phyloP scores from a whole-genome alignment of 805 yeast species.

The Vanderwaltozyma verrucispora region DNA sequence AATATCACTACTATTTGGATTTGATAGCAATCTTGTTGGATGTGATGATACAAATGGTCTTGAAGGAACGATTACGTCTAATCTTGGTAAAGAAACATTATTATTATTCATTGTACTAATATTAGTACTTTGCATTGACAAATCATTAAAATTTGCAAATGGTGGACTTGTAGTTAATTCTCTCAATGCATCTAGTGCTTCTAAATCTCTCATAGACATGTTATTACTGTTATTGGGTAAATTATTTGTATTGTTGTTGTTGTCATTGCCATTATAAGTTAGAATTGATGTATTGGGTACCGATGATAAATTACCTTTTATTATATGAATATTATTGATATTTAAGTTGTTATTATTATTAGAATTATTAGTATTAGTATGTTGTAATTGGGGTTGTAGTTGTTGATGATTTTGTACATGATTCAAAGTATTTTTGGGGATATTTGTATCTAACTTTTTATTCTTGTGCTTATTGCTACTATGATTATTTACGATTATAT shows the following conservation, averaged over 20 bases:
- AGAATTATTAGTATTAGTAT: too few species aligned
- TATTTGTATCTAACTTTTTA: too few species aligned
- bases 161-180: slow-evolving; percentile 19
- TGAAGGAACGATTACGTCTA: slow-evolving; percentile 4
- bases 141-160: slow-evolving; percentile 1
- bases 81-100: slow-evolving; percentile 4
- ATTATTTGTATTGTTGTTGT: neutral
- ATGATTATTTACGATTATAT: too few species aligned
- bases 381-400: too few species aligned
- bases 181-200: slow-evolving; percentile 21
- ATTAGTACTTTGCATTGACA: slow-evolving; percentile 2
- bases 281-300: neutral
- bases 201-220: slow-evolving; percentile 12
- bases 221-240: neutral
- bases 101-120: neutral
- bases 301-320: neutral
- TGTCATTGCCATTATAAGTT: neutral
- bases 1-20: neutral
- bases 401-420: too few species aligned
- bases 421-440: too few species aligned
- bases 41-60: slow-evolving; percentile 4
- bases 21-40: slow-evolving; percentile 4
- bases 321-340: neutral
- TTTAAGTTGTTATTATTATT: too few species aligned
- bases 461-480: too few species aligned